Conservation (phyloP, 2,329 filamentous ascomycete species). For the Tetracladium maxilliforme region DNA sequence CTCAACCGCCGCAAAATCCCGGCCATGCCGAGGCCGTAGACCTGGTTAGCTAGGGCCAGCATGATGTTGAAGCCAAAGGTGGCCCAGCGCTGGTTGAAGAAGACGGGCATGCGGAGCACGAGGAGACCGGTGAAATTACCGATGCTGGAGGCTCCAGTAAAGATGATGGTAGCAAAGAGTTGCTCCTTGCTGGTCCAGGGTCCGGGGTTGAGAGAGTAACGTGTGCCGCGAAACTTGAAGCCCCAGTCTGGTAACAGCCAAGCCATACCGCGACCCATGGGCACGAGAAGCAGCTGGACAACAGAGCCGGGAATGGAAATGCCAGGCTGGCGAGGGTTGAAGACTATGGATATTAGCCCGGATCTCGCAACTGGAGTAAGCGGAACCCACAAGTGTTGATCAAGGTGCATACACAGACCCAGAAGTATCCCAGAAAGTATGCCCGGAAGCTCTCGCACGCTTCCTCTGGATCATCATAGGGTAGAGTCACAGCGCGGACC, state of each 20-base stretch:
- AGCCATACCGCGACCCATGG: conserved; percentile 3
- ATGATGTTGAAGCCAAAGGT: conserved; percentile 15
- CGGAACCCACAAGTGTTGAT: conserved; percentile 4
- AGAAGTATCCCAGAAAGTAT: conserved; percentile 12
- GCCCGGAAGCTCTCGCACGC: conserved; percentile 14
- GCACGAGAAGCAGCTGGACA: conserved; percentile 4
- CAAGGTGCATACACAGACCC: conserved; percentile 8
- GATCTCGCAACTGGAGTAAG: background rate
- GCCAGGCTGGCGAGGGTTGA: conserved; percentile 4
- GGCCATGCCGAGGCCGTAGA: conserved; percentile 17
- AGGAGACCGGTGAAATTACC: conserved; percentile 13
- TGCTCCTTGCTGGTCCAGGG: conserved; percentile 27
- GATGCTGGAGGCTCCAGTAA: conserved; percentile 7
- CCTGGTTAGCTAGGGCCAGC: conserved; percentile 15
- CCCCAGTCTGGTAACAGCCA: too few species aligned
- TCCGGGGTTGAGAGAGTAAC: conserved; percentile 18
- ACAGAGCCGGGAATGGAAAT: conserved; percentile 4
- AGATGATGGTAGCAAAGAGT: conserved; percentile 22
- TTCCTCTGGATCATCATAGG: conserved; percentile 12
- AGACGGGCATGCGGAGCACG: conserved; percentile 14
- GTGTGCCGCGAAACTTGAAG: background rate
- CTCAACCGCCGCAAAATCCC: conserved; percentile 18
- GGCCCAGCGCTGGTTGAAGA: conserved; percentile 16
- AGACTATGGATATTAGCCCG: conserved; percentile 1
- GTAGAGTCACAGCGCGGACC: conserved; percentile 12